Conservation (phyloP, 192 early-diverging fungal species). For the Radiomyces spectabilis region DNA sequence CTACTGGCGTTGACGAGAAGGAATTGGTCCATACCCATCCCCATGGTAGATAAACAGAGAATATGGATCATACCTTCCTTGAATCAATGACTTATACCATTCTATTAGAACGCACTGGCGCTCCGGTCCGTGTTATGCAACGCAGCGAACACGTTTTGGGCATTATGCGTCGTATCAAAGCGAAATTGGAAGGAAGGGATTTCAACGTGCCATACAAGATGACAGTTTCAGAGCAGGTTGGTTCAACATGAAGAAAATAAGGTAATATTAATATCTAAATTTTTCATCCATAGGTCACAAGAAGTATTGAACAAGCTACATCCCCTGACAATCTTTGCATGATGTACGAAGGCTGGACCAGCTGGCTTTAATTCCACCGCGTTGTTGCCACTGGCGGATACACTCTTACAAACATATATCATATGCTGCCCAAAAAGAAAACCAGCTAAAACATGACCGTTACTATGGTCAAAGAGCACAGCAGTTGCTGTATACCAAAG, state of each 20-base stretch:
- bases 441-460: too few relatives aligned
- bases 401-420: too few relatives aligned
- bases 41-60: not conserved
- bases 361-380: conserved; percentile 66
- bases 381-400: too few relatives aligned
- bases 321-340: conserved; percentile 58
- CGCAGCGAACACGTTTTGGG: conserved; percentile 55
- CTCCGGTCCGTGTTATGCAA: conserved; percentile 7
- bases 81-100: not conserved
- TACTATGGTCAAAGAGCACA: too few relatives aligned
- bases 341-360: conserved; percentile 90
- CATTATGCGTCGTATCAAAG: conserved; percentile 52
- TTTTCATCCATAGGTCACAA: conserved; percentile 48
- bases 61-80: not conserved
- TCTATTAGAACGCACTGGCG: not conserved
- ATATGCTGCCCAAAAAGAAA: too few relatives aligned
- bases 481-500: too few relatives aligned
- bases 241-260: not conserved
- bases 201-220: conserved; percentile 39
- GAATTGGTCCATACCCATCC: too few relatives aligned
- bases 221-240: conserved; percentile 57
- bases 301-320: conserved; percentile 59
- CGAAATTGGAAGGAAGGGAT: conserved; percentile 64
- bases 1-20: too few relatives aligned
- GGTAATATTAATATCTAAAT: not conserved